Conservation (phyloP, 2,329 filamentous ascomycete genomes). For the Neofusicoccum laricinum region DNA sequence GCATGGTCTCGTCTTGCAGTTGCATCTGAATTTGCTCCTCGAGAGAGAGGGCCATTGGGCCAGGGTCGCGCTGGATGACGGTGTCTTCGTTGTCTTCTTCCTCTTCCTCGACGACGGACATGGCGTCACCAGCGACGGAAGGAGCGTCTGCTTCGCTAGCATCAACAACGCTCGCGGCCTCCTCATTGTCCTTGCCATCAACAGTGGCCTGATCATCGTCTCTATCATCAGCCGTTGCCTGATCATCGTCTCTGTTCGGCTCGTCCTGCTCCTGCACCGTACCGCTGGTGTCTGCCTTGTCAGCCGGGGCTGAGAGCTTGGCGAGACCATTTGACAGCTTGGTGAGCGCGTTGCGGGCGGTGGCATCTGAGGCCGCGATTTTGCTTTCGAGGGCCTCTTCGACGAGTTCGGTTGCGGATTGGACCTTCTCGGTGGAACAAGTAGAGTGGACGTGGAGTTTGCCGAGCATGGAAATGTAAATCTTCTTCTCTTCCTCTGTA, state of each 20-base stretch:
- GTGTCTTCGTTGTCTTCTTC: constrained; percentile 22
- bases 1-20: constrained; percentile 14
- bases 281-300: constrained; percentile 20
- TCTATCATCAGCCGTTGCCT: background rate
- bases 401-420: constrained; percentile 44
- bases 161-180: constrained; percentile 18
- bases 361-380: constrained; percentile 49
- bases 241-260: background rate
- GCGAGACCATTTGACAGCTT: constrained; percentile 50
- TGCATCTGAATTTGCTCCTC: constrained; percentile 17
- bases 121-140: background rate
- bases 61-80: background rate
- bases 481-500: constrained; percentile 81
- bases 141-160: background rate
- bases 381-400: constrained; percentile 48
- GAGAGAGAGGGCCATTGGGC: background rate
- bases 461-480: constrained; percentile 70
- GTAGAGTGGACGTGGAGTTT: constrained; percentile 78
- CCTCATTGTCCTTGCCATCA: constrained; percentile 20
- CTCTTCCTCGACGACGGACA: constrained; percentile 6
- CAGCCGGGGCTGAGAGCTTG: constrained; percentile 47
- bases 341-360: constrained; percentile 53
- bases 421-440: constrained; percentile 40
- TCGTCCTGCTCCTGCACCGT: constrained; percentile 18
- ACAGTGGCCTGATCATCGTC: constrained; percentile 17